Evolutionary conservation across 352 stramenopile species (phyloP), one percentile per base, ranked within the genome.

Genomic region (Salisapilia sapeloensis): DNA sequence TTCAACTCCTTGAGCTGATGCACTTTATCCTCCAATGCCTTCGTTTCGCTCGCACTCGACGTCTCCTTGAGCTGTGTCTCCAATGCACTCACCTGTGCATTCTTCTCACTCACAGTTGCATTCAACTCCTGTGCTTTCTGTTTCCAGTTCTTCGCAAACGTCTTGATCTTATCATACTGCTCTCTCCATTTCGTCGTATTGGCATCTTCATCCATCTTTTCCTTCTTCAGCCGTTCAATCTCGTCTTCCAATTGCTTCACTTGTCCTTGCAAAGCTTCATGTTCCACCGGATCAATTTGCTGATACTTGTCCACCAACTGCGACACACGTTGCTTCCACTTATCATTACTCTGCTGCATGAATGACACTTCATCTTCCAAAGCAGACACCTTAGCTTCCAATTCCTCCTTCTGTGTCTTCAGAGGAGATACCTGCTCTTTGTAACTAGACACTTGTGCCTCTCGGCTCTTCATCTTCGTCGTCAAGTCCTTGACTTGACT

Each of bases 281-380:
- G 50, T 35, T 83, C 71, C 1, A 43, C 64, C 1, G 71, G 71
- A 24, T 86, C 71, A 24, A 86, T 38, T 35, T 86, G 71, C 33
- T 86, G 67, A 29, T 83, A 83, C 42, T 86, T 86, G 34, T 86
- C 71, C 13, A 83, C 65, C 35, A 86, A 20, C 38, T 83, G 71
- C 29, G 83, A 62, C n/a, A 86, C 66, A 7, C 71, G 67, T 24
- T 66, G 47, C 40, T 86, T 86, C 71, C 71, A 86, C 20, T 62
- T 53, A 40, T 64, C 72, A 48, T 80, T 84, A 10, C 64, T 58
- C 18, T 76, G 56, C 6, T 51, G 63, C 0, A 83, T 42, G 17
- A 56, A 60, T 25, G 44, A 44, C 20, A 86, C 41, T 35, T 86
- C 70, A 36, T 78, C 54, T 35, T 77, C 70, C 15, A 83, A 32